Conservation (phyloP, 129 eudicot genomes). For the Deinandra increscens region DNA sequence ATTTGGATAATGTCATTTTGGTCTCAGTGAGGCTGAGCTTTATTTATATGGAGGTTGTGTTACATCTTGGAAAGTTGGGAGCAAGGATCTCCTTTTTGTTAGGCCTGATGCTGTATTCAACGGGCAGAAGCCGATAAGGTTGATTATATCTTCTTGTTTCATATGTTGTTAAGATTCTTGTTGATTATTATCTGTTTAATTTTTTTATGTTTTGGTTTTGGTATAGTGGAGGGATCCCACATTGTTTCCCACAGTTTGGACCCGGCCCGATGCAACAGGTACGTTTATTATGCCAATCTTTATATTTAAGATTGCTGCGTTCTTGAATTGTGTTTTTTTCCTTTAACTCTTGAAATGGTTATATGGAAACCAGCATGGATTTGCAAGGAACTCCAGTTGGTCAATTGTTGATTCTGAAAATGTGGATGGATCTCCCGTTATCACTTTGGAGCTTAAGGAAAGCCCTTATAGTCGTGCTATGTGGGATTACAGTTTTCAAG, state of each 20-base stretch:
- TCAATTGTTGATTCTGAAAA: slow-evolving; percentile 68
- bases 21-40: slow-evolving; percentile 87
- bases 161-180: not conserved
- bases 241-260: slow-evolving; percentile 98
- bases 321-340: not conserved
- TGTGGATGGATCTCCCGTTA: slow-evolving; percentile 66
- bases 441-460: slow-evolving; percentile 84
- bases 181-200: not conserved
- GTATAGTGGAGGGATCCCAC: slow-evolving; percentile 91
- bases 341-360: slow-evolving; percentile 17
- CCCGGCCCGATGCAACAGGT: slow-evolving; percentile 98
- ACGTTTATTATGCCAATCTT: not conserved
- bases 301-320: slow-evolving; percentile 11
- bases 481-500: slow-evolving; percentile 97
- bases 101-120: slow-evolving; percentile 98
- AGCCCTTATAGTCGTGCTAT: slow-evolving; percentile 78
- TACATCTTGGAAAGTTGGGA: slow-evolving; percentile 90
- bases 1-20: not conserved
- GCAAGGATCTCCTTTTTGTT: slow-evolving; percentile 90
- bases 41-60: slow-evolving; percentile 91
- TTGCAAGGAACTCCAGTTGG: slow-evolving; percentile 87
- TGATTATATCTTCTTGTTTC: slow-evolving; percentile 6
- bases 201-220: not conserved
- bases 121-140: slow-evolving; percentile 99
- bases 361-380: slow-evolving; percentile 72